phyloP scores from a whole-genome alignment of 441 rosid species.

The Sinapis alba region DNA sequence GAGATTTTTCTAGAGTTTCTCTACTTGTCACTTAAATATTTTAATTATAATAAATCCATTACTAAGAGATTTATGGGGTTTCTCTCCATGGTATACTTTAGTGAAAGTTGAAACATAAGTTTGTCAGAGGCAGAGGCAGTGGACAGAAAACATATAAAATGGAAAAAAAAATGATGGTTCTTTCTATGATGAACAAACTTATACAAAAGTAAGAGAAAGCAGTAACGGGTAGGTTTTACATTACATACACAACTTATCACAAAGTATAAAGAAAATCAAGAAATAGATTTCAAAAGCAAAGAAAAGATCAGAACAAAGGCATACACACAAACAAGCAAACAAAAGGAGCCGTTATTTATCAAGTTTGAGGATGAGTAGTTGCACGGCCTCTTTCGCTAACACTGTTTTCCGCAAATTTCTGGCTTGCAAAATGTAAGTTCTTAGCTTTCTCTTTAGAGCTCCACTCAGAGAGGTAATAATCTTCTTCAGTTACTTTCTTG shows the following conservation, averaged over 20 bases:
- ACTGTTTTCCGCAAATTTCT: slow-evolving; percentile 76
- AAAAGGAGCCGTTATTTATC: not conserved
- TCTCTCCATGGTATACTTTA: not conserved
- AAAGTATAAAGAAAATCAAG: not conserved
- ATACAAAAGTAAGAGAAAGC: not conserved
- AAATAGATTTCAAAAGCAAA: not conserved
- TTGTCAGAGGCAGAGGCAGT: not conserved
- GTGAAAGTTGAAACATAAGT: not conserved
- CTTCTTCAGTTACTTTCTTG: slow-evolving; percentile 61
- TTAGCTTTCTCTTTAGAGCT: slow-evolving; percentile 49
- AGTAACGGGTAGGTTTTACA: slow-evolving; percentile 16
- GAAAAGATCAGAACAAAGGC: not conserved
- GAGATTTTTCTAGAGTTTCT: too few relatives aligned
- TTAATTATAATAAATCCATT: too few relatives aligned
- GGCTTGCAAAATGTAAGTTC: slow-evolving; percentile 58
- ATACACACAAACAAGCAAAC: slow-evolving; percentile 11
- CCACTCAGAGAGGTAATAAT: slow-evolving; percentile 84
- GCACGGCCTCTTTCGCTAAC: slow-evolving; percentile 62
- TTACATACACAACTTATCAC: slow-evolving; percentile 18
- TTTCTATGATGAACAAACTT: not conserved
- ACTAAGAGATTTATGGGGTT: too few relatives aligned
- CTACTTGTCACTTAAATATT: too few relatives aligned
- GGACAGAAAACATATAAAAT: not conserved
- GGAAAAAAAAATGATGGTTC: not conserved
- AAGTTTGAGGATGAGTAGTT: slow-evolving; percentile 27